Evolutionary conservation across 371 early-diverging fungal genomes (phyloP).

Genomic region (Cokeromyces recurvatus): DNA sequence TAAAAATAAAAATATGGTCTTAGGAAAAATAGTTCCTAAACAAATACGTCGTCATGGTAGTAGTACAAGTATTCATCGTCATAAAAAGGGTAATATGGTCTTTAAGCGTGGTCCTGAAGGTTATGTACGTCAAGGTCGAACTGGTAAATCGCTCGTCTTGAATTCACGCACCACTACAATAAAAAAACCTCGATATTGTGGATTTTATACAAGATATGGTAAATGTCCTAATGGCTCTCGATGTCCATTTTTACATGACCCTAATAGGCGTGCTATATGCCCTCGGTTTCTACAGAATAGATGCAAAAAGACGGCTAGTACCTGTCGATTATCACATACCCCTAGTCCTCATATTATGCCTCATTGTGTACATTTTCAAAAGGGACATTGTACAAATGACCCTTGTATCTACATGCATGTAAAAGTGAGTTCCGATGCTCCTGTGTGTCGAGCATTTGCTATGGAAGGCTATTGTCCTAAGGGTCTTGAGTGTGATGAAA

Average conservation of each 20-base stretch:
- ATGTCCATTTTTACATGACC: conserved; percentile 49
- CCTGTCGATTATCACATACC: conserved; percentile 46
- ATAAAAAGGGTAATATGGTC: conserved; percentile 41
- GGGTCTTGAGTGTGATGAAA: conserved; percentile 43
- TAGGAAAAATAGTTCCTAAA: conserved; percentile 13
- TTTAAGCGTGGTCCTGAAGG: conserved; percentile 36
- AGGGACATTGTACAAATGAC: conserved; percentile 41
- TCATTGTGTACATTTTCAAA: conserved; percentile 54
- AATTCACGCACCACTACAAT: conserved; percentile 8
- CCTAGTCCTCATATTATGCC: conserved; percentile 48
- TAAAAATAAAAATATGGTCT: conserved; percentile 18
- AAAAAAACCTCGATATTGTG: conserved; percentile 25
- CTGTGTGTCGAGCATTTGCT: conserved; percentile 53
- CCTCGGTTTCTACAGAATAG: conserved; percentile 43
- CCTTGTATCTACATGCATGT: conserved; percentile 51
- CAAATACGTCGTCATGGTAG: neutral
- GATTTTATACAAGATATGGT: conserved; percentile 42
- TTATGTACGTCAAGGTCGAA: conserved; percentile 31
- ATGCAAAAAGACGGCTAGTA: conserved; percentile 28
- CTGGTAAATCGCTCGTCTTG: conserved; percentile 30
- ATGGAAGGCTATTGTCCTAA: conserved; percentile 55
- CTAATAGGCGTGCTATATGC: conserved; percentile 50
- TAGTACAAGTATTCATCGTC: conserved; percentile 14
- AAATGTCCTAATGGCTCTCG: conserved; percentile 21
- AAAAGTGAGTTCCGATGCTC: conserved; percentile 45